Base-by-base conservation (phyloP, 257 asterid species). In the Nicotiana benthamiana region DNA sequence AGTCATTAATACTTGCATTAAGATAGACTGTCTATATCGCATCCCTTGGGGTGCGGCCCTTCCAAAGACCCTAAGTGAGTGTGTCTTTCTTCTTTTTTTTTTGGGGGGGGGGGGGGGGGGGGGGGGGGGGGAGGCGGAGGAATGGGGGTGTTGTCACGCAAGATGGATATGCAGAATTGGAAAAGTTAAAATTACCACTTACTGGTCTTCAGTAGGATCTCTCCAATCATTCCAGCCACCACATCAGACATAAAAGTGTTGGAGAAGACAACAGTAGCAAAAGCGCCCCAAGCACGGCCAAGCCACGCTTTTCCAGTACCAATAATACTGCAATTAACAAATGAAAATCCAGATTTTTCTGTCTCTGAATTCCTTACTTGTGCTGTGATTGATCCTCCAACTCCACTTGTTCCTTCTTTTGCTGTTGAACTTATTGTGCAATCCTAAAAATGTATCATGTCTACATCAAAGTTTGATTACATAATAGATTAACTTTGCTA, bases 271-370 rank as follows among this genome's bases (percentile, higher is more conserved):
- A 87, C 87, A 0, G 93, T 93, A 0, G 98, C 87, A 28, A 89
- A 93, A 28, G 81, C 79, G 0, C 98, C 94, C 98, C 98, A 94
- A 0, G 98, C 96, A 74, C 97, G 84, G 3, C 98, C 98, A 1
- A 94, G 89, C 97, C 90, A 93, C 79, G 90, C 94, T 80, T 82
- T 90, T 6, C 97, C 98, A 7, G 77, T 89, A 10, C 98, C 98
- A 1, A 24, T 56, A 28, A 94, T 77, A 75, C 75, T 85, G 84
- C 98, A 94, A 26, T 86, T 91, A 75, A 94, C 90, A 80, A 94
- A 93, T 4, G 98, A 89, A 84, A 89, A 94, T 1, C 98, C 98
- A 0, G 92, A 85, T 30, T 77, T 86, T 30, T 91, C 91, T 5
- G 74, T 70, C 1, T 34, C 24, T 0, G 97, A 90, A 54, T 85